Evolutionary conservation across 179 eudicot genomes (phyloP).

Genomic region (Spinacia oleracea): DNA sequence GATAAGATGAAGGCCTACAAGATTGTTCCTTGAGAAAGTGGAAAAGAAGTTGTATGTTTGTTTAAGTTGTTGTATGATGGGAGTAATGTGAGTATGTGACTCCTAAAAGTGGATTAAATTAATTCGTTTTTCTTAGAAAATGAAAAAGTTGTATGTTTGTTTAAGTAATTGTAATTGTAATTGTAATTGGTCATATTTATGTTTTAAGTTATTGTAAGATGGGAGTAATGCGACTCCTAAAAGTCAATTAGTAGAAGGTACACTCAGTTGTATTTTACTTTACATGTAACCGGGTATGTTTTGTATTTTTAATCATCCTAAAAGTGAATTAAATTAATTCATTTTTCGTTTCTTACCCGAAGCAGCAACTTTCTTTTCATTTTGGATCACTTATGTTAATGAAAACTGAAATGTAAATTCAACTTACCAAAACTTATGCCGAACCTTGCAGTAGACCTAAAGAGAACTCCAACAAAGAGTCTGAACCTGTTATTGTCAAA

Average conservation of each 20-base stretch:
- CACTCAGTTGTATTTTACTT: no score
- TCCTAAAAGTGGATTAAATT: no score
- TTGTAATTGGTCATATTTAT: no score
- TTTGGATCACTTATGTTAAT: neutral
- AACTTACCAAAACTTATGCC: neutral
- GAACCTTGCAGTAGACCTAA: neutral
- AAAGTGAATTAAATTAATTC: neutral
- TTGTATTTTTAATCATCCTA: no score
- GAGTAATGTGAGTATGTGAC: no score
- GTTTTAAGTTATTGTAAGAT: no score
- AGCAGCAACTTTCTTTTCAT: neutral
- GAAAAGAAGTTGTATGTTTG: neutral
- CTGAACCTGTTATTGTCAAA: slow-evolving; percentile 7
- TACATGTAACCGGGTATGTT: no score
- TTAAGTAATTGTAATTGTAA: neutral
- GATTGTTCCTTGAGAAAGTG: slow-evolving; percentile 35
- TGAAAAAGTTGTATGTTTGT: neutral
- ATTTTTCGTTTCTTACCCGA: neutral
- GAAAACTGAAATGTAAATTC: neutral
- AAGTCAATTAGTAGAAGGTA: neutral
- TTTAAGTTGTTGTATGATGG: neutral
- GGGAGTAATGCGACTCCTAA: neutral
- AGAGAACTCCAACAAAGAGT: neutral
- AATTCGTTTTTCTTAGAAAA: no score
- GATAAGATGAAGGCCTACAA: slow-evolving; percentile 49